Percentiles rank a stretch among this genome's conserved stretches.
phyloP scores from a whole-genome alignment of 257 asterid species.

The Scutellaria galericulata region DNA sequence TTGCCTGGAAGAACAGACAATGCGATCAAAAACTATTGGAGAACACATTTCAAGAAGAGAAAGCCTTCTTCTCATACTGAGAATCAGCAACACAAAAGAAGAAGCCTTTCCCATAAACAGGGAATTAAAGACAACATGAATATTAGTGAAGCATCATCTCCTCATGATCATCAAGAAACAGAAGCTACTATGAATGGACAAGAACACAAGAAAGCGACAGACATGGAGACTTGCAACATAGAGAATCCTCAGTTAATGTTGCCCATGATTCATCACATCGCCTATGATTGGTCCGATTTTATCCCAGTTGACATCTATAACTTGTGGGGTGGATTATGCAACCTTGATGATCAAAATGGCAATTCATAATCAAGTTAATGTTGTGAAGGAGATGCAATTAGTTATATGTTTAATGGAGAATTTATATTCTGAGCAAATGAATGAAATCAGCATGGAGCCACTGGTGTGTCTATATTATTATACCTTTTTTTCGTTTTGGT shows the following conservation, averaged over 20 bases:
- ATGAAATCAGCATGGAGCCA: neutral
- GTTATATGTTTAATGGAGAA: slow-evolving; percentile 37
- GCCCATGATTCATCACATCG: slow-evolving; percentile 29
- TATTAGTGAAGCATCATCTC: neutral
- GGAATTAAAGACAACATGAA: slow-evolving; percentile 13
- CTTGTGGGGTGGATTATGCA: slow-evolving; percentile 62
- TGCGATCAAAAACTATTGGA: slow-evolving; percentile 60
- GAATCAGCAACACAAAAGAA: slow-evolving; percentile 22
- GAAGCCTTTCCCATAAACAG: slow-evolving; percentile 19
- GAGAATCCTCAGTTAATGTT: neutral
- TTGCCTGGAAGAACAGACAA: slow-evolving; percentile 62
- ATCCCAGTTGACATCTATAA: slow-evolving; percentile 40
- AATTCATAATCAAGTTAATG: slow-evolving; percentile 39
- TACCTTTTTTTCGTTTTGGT: too few species aligned
- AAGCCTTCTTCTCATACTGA: neutral
- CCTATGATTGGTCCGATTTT: slow-evolving; percentile 36
- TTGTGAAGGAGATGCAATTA: slow-evolving; percentile 21
- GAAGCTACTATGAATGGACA: neutral
- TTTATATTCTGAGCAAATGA: slow-evolving; percentile 36
- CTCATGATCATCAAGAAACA: neutral
- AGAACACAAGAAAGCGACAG: slow-evolving; percentile 8
- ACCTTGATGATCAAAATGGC: slow-evolving; percentile 45
- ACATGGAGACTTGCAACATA: neutral
- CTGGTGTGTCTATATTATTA: neutral
- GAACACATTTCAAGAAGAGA: slow-evolving; percentile 54